Evolutionary conservation across 805 yeast genomes (phyloP), one percentile per base, ranked within the genome.

Genomic region (Saccharomycopsis fibuligera): DNA sequence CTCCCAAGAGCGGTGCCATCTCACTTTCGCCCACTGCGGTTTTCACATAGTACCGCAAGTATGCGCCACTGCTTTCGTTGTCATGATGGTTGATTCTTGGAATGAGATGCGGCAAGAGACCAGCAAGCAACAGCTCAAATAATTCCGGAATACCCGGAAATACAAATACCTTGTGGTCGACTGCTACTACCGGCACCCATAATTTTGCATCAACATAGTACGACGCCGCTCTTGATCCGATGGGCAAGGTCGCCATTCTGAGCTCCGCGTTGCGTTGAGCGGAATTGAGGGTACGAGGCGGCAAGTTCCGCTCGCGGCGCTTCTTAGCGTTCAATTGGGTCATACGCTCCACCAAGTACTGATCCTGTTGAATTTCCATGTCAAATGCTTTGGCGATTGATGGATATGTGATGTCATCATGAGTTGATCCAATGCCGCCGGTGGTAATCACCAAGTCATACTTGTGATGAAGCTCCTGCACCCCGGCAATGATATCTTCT

Each of bases 141-240:
- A 88, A 66, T 54, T 76, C 79, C 0, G 96, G 96, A 8, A 89
- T 81, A 0, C 96, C 96, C 0, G 96, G 96, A 40, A 88, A 69
- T 12, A 89, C 75, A 58, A 77, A 82, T 1, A 87, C 79, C 56
- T 79, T 77, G 31, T 74, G 59, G 42, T 80, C 70, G n/a, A 88
- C 67, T 0, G 78, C 77, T 2, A 86, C 89, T 4, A 87, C 73
- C 0, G 96, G 96, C 2, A 88, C 95, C 96, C 96, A 88, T 12
- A 83, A 66, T 12, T 74, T 70, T 3, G 76, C 79, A 6, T 66
- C 55, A 1, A 76, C 68, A 56, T 69, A 81, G 41, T 70, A 64
- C 40, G 70, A 74, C 44, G 68, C 69, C 4, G 79, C 80, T 14
- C 59, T 36, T 1, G 57, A 57, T 1, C 41, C 35, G 31, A 31